Percentiles rank a stretch among this genome's conserved stretches.
Evolutionary conservation across 2,329 filamentous ascomycete genomes (phyloP).

Genomic region (Fusarium sp.): DNA sequence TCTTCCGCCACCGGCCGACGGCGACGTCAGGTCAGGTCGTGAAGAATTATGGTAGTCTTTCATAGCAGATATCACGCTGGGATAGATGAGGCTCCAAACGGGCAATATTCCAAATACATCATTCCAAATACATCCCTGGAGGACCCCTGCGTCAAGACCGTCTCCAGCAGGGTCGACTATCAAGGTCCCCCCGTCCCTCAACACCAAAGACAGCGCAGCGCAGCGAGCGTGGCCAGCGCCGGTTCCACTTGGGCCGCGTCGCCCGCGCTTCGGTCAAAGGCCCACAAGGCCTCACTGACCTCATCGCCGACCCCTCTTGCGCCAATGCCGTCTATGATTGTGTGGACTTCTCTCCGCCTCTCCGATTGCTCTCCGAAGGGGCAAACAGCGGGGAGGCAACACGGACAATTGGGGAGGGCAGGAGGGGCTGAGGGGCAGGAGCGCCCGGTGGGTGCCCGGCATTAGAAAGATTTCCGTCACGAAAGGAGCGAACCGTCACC

Average conservation of each 20-base stretch:
- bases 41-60: background rate
- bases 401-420: slow-evolving; percentile 10
- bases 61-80: background rate
- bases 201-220: background rate
- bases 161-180: slow-evolving; percentile 22
- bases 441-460: slow-evolving; percentile 2
- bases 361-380: slow-evolving; percentile 40
- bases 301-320: slow-evolving; percentile 39
- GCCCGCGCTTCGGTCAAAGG: slow-evolving; percentile 30
- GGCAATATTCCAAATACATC: background rate
- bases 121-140: slow-evolving; percentile 33
- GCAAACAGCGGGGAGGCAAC: slow-evolving; percentile 8
- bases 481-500: slow-evolving; percentile 11
- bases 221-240: slow-evolving; percentile 19
- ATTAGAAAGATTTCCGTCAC: slow-evolving; percentile 9
- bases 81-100: background rate
- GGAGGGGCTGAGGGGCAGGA: slow-evolving; percentile 2
- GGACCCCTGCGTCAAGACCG: background rate
- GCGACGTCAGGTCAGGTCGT: background rate
- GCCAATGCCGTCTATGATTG: slow-evolving; percentile 30
- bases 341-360: slow-evolving; percentile 38
- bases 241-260: slow-evolving; percentile 40
- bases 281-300: slow-evolving; percentile 42
- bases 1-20: background rate
- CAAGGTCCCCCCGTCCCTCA: slow-evolving; percentile 34